Percentiles rank a stretch among this genome's conserved stretches.
These are phyloP conservation scores for Claviceps quebecensis DNA, from an alignment of 2,329 filamentous ascomycete genomes.

Conservation along the genomic window DNA sequence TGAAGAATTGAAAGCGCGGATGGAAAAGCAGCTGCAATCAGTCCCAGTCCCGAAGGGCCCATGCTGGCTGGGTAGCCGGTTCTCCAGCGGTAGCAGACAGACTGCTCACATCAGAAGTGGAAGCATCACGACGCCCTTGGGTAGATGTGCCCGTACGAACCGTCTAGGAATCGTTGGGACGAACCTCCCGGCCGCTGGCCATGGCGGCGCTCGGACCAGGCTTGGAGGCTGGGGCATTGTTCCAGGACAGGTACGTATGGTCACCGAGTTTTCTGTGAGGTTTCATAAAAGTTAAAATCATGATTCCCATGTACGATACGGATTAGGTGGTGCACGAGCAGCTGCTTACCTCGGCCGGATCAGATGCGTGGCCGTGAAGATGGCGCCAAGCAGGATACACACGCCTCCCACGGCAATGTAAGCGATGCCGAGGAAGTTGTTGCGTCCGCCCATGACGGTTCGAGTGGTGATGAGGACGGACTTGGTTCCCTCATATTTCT, in stretches of 20 bases:
- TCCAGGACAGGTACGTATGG: conserved; percentile 96
- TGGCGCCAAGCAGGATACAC: conserved; percentile 72
- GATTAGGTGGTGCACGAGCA: background rate
- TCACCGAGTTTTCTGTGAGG: conserved; percentile 79
- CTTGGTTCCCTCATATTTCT: conserved; percentile 72
- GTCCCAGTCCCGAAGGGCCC: background rate
- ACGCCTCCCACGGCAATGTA: conserved; percentile 90
- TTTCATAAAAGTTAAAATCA: too few relatives aligned
- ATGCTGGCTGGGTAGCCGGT: background rate
- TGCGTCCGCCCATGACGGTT: conserved; percentile 87
- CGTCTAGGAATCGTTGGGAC: conserved; percentile 28
- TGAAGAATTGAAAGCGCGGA: too few relatives aligned
- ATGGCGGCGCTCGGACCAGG: conserved; percentile 28
- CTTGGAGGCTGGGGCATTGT: conserved; percentile 42
- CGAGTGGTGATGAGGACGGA: conserved; percentile 78
- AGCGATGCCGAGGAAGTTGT: conserved; percentile 90
- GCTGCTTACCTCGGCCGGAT: conserved; percentile 60
- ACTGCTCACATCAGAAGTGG: background rate
- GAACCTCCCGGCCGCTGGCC: conserved; percentile 43
- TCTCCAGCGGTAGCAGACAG: background rate
- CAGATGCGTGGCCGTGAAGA: conserved; percentile 85
- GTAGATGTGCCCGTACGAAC: conserved; percentile 14
- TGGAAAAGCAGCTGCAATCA: background rate
- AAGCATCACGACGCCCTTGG: background rate
- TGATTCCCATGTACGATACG: too few relatives aligned